These are phyloP conservation scores for Aspergillus sp. DNA, from an alignment of 2,329 filamentous ascomycete species.

Conservation along the genomic window DNA sequence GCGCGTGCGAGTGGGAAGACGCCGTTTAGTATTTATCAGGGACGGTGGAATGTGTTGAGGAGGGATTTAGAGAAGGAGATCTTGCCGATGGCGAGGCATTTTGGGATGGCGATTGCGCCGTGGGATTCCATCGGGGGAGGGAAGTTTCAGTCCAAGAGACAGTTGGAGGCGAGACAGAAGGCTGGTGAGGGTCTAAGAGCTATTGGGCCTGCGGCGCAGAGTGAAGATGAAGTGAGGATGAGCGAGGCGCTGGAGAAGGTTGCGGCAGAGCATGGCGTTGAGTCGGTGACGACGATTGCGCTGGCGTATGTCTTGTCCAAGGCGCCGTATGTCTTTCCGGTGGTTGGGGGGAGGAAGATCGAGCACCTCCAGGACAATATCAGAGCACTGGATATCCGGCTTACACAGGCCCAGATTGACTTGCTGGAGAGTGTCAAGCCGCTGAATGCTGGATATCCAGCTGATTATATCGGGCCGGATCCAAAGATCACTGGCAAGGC, in stretches of 20 bases:
- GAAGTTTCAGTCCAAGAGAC: constrained; percentile 51
- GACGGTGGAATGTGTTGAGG: constrained; percentile 38
- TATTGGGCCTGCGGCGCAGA: constrained; percentile 33
- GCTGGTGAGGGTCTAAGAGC: constrained; percentile 43
- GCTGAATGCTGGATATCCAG: constrained; percentile 68
- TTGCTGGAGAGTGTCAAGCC: constrained; percentile 62
- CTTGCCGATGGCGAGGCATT: constrained; percentile 41
- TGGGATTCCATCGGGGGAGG: constrained; percentile 60
- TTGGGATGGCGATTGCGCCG: constrained; percentile 52
- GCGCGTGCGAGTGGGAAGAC: constrained; percentile 40
- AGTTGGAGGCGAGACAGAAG: constrained; percentile 46
- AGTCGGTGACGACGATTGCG: constrained; percentile 61
- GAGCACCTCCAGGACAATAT: constrained; percentile 71
- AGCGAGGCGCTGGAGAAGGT: constrained; percentile 61
- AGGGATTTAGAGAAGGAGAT: constrained; percentile 45
- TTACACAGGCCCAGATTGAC: constrained; percentile 61
- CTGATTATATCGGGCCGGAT: constrained; percentile 51
- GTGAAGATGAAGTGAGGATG: constrained; percentile 52
- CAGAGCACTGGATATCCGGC: constrained; percentile 60
- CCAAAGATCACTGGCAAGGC: constrained; percentile 1
- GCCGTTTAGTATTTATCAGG: constrained; percentile 41
- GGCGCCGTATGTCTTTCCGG: constrained; percentile 69
- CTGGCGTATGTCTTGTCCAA: constrained; percentile 74
- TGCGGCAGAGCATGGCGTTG: constrained; percentile 55
- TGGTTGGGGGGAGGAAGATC: constrained; percentile 68